Evolutionary conservation across 495 filamentous ascomycete species (phyloP).

Genomic region (Aspergillus hancockii): DNA sequence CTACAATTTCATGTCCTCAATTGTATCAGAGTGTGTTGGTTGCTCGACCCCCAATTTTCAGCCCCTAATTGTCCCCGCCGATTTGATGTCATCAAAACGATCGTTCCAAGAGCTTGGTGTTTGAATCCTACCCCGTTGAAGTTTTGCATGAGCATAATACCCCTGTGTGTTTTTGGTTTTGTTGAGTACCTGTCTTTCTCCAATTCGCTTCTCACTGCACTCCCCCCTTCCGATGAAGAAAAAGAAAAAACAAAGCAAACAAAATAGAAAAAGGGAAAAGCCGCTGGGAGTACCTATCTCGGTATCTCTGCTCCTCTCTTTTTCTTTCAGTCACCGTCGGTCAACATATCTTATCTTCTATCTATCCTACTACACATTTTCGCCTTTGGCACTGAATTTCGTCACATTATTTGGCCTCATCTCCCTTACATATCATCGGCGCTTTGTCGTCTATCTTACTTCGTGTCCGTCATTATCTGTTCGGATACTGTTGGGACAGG

Average conservation of each 20-base stretch:
- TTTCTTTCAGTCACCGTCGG: constrained; percentile 1
- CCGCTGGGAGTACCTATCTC: not conserved
- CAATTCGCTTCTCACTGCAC: no score
- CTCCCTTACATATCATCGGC: not conserved
- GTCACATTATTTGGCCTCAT: not conserved
- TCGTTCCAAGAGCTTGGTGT: no score
- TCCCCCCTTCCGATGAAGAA: no score
- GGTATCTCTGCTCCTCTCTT: not conserved
- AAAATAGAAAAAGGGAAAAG: no score
- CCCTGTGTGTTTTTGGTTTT: no score
- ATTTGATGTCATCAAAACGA: no score
- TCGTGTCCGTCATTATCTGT: not conserved
- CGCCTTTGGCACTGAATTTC: not conserved
- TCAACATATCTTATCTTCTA: not conserved
- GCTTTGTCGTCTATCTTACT: not conserved
- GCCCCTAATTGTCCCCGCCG: no score
- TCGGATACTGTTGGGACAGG: constrained; percentile 2
- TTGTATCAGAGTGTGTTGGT: not conserved
- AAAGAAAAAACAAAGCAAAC: no score
- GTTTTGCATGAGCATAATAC: no score
- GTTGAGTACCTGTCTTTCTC: no score
- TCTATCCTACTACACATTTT: not conserved
- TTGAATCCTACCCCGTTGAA: no score
- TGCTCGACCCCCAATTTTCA: not conserved
- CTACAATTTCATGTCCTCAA: not conserved